Conservation (phyloP, 805 yeast genomes). For the Sugiyamaella mastotermitis region DNA sequence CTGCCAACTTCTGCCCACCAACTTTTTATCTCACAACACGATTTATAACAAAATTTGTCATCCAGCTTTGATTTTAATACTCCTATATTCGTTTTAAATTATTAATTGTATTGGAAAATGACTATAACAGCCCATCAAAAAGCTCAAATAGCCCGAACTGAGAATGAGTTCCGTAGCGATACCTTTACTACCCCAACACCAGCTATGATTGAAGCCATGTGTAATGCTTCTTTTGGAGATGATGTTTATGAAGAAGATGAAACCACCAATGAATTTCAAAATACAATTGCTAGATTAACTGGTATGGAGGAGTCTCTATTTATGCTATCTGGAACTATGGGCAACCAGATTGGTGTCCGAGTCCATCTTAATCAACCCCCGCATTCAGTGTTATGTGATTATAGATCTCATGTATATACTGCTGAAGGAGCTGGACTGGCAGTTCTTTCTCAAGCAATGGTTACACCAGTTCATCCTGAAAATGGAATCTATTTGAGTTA, state of each 20-base stretch:
- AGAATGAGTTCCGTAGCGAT: conserved; percentile 43
- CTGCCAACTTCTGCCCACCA: no score
- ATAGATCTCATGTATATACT: conserved; percentile 74
- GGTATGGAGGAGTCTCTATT: conserved; percentile 79
- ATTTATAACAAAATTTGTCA: no score
- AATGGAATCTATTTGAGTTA: conserved; percentile 74
- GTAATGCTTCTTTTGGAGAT: conserved; percentile 65
- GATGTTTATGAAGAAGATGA: conserved; percentile 83
- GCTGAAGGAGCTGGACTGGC: conserved; percentile 93
- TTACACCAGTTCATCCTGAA: conserved; percentile 68
- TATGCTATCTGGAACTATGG: conserved; percentile 84
- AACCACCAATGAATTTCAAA: conserved; percentile 60
- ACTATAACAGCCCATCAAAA: no score
- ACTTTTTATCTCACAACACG: no score
- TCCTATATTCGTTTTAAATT: no score
- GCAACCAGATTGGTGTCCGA: conserved; percentile 81
- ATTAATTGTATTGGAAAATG: no score
- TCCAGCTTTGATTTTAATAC: no score
- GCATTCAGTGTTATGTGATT: conserved; percentile 77
- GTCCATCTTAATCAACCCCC: conserved; percentile 80
- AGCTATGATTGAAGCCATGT: conserved; percentile 59
- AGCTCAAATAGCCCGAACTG: conserved; percentile 21
- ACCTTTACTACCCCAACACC: conserved; percentile 86
- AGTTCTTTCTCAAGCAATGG: conserved; percentile 86
- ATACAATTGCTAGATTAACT: conserved; percentile 55